Conservation (phyloP, 1,284 basidiomycete genomes). For the Fomitopsis betulina region DNA sequence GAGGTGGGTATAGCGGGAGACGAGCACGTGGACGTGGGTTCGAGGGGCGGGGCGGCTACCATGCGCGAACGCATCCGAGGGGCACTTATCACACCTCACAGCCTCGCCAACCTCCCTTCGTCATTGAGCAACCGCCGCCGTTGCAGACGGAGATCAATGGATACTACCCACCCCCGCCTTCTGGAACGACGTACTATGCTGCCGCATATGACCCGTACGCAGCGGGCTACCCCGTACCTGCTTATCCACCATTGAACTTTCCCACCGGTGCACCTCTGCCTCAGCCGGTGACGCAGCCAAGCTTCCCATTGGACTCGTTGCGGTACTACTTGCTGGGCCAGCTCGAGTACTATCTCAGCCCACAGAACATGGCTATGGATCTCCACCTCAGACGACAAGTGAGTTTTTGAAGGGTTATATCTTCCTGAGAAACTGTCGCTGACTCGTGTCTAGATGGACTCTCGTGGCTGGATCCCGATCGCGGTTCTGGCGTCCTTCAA, state of each 20-base stretch:
- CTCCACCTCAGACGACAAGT: constrained; percentile 77
- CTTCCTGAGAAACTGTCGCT: background rate
- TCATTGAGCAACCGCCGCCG: constrained; percentile 13
- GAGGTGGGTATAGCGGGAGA: constrained; percentile 28
- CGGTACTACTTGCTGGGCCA: constrained; percentile 72
- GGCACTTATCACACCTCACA: constrained; percentile 24
- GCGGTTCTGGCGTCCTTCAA: constrained; percentile 82
- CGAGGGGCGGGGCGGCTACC: constrained; percentile 27
- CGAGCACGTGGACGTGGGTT: constrained; percentile 30
- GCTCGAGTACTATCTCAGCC: constrained; percentile 86
- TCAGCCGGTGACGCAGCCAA: constrained; percentile 49
- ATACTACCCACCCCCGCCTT: constrained; percentile 15
- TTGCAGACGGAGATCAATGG: constrained; percentile 14
- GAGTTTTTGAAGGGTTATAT: constrained; percentile 20
- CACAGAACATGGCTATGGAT: constrained; percentile 83
- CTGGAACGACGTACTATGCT: constrained; percentile 4
- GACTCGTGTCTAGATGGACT: constrained; percentile 70
- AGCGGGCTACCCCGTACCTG: constrained; percentile 2
- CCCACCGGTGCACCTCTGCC: constrained; percentile 40
- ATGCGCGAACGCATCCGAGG: constrained; percentile 13
- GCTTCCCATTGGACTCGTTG: constrained; percentile 60
- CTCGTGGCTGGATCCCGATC: constrained; percentile 83
- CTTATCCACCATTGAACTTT: constrained; percentile 23
- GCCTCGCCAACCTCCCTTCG: constrained; percentile 19
- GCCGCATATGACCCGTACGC: constrained; percentile 16